Conservation (phyloP, 2,329 filamentous ascomycete genomes). For the Pseudocercospora fijiensis region DNA sequence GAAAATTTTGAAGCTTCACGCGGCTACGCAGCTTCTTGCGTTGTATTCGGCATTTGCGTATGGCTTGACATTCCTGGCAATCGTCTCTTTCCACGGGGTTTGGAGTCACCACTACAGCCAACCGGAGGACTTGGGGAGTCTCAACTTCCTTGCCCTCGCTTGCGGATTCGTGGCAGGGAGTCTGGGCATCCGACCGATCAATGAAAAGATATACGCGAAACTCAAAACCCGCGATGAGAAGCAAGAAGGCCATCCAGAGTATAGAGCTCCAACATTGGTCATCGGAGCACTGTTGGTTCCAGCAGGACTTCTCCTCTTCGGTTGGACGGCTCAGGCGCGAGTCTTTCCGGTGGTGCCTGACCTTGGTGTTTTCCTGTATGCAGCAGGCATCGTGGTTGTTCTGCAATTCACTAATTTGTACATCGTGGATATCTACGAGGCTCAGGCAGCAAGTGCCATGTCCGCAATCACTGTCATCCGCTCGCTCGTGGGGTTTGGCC, state of each 20-base stretch:
- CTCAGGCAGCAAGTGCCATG: constrained; percentile 62
- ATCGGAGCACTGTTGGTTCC: constrained; percentile 46
- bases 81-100: constrained; percentile 37
- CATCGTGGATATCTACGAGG: constrained; percentile 61
- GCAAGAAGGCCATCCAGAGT: background rate
- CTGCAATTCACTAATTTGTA: constrained; percentile 62
- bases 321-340: constrained; percentile 52
- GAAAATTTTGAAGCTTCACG: constrained; percentile 26
- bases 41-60: constrained; percentile 37
- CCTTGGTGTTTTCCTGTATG: constrained; percentile 55
- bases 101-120: constrained; percentile 29
- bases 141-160: constrained; percentile 34
- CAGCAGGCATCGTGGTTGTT: constrained; percentile 52
- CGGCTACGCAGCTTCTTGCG: constrained; percentile 27
- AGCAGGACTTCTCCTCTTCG: constrained; percentile 48
- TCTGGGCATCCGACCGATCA: constrained; percentile 27
- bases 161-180: constrained; percentile 41
- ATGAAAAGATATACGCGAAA: constrained; percentile 33
- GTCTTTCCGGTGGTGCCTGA: constrained; percentile 59
- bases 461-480: constrained; percentile 63
- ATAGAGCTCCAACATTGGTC: constrained; percentile 36
- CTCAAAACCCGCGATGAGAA: constrained; percentile 26
- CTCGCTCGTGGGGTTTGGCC: constrained; percentile 54
- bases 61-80: constrained; percentile 37
- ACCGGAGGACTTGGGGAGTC: constrained; percentile 29